Evolutionary conservation across 129 eudicot genomes (phyloP), one percentile per base, ranked within the genome.

Genomic region (Solidago caesia): DNA sequence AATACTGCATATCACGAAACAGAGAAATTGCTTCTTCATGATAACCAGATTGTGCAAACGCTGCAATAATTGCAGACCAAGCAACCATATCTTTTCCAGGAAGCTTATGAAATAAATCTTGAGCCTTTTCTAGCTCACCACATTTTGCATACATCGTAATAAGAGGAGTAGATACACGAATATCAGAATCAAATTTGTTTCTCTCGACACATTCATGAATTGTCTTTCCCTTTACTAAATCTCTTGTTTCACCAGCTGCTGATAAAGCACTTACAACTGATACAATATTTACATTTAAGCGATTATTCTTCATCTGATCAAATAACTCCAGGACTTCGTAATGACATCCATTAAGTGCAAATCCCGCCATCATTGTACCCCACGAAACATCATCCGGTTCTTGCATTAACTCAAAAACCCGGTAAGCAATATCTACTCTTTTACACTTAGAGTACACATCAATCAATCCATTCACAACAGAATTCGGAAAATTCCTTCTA

Each of bases 301-400:
- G 56, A 43, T 76, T 72, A 59, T 76, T 77, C 66, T 69, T 86
- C 81, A 89, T 80, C 44, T 56, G 61, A 80, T 84, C 88, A 74
- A 84, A 86, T 58, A 89, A 76, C 64, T 80, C 80, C 75, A 89
- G 61, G 29, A 84, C 89, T 75, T 76, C 78, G 2, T 29, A 52
- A 29, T 74, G 85, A 68, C 65, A 52, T 43, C 91, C 89, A 68
- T 86, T 89, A 62, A 80, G 75, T 0, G 77, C 76, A 75, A 84
- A 89, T 59, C 96, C 96, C 1, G 96, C 83, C 96, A 89, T 89
- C 59, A 89, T 76, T 26, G 96, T 86, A 65, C 96, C 91, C 96
- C 88, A 89, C 10, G 91, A 77, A 64, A 89, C 91, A 70, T 84
- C 88, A 16, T 89, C 91, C 44, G 76, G 77, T 5, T 65, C 79